Base-by-base conservation (phyloP, 225 moss, liverwort and hornwort genomes). In the Pseudoscleropodium purum region DNA sequence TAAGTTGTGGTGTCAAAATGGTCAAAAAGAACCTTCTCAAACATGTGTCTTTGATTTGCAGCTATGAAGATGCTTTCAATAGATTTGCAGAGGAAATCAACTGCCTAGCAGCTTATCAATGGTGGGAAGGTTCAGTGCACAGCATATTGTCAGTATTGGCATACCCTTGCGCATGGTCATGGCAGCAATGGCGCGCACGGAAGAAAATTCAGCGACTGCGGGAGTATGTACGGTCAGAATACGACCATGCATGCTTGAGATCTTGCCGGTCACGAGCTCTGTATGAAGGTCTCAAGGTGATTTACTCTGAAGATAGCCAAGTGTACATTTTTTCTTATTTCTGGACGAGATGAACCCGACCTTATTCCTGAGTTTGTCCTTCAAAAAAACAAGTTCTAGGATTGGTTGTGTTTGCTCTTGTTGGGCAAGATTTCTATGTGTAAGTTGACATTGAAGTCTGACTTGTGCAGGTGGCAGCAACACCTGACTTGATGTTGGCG, bases 61-160 rank as follows among this genome's bases (percentile, higher is more conserved):
- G 99, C 33, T 99, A 99, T 86, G 99, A 99, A 87, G 99, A 99
- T 90, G 99, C 99, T 47, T 99, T 96, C 30, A 99, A 99, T 85
- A 96, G 99, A 86, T 99, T 99, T 82, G 99, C 95, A 19, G 96
- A 96, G 87, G 99, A 99, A 89, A 89, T 99, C 81, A 97, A 99
- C 79, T 95, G 95, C 77, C 88, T 97, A 79, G 97, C 99, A 91
- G 96, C 97, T 60, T 99, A 95, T 91, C 97, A 97, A 76, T 99
- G 99, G 99, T 99, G 99, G 99, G 99, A 99, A 92, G 99, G 99
- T 61, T 99, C 99, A 73, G 96, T 97, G 49, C 96, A 99, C 91
- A 99, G 97, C 92, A 99, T 99, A 79, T 90, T 99, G 87, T 95
- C 96, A 15, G 94, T 97, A 63, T 70, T 99, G 82, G 99, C 96